Evolutionary conservation across 164 flowering plant genomes (phyloP).

Genomic region (Vitis riparia): DNA sequence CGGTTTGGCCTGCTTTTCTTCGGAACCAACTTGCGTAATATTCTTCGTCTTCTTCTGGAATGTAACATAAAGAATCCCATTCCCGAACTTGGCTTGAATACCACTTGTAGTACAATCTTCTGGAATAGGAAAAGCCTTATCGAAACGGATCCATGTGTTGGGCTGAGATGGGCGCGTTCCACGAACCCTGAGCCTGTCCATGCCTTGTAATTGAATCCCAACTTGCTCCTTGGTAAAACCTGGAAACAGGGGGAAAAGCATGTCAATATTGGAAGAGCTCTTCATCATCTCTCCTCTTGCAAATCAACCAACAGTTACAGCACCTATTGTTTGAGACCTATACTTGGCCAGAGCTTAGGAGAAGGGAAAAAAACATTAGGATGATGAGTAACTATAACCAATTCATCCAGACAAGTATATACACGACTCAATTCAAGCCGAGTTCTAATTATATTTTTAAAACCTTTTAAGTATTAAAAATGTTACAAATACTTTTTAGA

Average conservation of each 20-base stretch:
- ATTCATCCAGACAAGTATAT: too few relatives aligned
- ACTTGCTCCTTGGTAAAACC: constrained; percentile 31
- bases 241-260: constrained; percentile 7
- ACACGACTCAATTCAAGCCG: too few relatives aligned
- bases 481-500: too few relatives aligned
- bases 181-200: constrained; percentile 23
- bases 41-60: constrained; percentile 35
- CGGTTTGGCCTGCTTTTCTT: background rate
- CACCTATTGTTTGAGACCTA: too few relatives aligned
- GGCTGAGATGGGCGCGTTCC: constrained; percentile 40
- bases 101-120: constrained; percentile 21
- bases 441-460: too few relatives aligned
- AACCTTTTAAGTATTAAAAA: too few relatives aligned
- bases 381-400: too few relatives aligned
- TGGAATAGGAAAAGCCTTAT: constrained; percentile 32
- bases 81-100: constrained; percentile 36
- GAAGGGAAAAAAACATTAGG: too few relatives aligned
- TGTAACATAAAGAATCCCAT: constrained; percentile 31
- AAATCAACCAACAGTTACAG: too few relatives aligned
- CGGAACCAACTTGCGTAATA: background rate
- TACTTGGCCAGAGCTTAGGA: too few relatives aligned
- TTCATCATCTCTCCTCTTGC: too few relatives aligned
- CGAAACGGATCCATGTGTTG: constrained; percentile 46
- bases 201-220: constrained; percentile 7
- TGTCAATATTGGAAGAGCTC: too few relatives aligned